These are phyloP conservation scores for Pelargonium fulgidum DNA, from an alignment of 441 rosid species.

Conservation along the genomic window DNA sequence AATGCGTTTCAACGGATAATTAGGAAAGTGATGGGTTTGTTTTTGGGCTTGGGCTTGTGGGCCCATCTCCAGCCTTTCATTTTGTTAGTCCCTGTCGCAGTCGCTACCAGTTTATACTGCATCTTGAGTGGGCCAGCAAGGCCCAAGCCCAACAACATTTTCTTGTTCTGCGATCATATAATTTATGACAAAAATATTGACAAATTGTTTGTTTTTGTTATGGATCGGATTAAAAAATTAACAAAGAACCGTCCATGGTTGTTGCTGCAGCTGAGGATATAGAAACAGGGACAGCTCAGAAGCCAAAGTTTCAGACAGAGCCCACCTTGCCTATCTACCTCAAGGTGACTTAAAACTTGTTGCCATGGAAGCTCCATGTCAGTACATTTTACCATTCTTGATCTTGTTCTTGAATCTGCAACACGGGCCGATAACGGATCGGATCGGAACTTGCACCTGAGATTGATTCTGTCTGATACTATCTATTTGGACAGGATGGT, in stretches of 20 bases:
- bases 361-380: too few relatives aligned
- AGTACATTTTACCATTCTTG: background rate
- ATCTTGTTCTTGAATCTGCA: too few relatives aligned
- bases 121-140: too few relatives aligned
- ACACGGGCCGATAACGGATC: too few relatives aligned
- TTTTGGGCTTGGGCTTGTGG: too few relatives aligned
- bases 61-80: too few relatives aligned
- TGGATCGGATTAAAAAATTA: background rate
- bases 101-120: background rate
- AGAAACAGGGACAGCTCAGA: slow-evolving; percentile 44
- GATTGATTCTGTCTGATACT: slow-evolving; percentile 19
- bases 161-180: background rate
- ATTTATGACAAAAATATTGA: background rate
- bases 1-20: too few relatives aligned
- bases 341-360: slow-evolving; percentile 43
- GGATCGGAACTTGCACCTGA: background rate
- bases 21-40: too few relatives aligned
- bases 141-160: background rate
- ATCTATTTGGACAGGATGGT: slow-evolving; percentile 51
- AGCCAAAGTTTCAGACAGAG: slow-evolving; percentile 62
- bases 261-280: slow-evolving; percentile 65
- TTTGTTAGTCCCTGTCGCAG: too few relatives aligned
- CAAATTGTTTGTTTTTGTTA: background rate
- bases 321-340: slow-evolving; percentile 81
- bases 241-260: slow-evolving; percentile 11